Conservation (phyloP, 768 basidiomycete species). For the Trametopsis cervina region DNA sequence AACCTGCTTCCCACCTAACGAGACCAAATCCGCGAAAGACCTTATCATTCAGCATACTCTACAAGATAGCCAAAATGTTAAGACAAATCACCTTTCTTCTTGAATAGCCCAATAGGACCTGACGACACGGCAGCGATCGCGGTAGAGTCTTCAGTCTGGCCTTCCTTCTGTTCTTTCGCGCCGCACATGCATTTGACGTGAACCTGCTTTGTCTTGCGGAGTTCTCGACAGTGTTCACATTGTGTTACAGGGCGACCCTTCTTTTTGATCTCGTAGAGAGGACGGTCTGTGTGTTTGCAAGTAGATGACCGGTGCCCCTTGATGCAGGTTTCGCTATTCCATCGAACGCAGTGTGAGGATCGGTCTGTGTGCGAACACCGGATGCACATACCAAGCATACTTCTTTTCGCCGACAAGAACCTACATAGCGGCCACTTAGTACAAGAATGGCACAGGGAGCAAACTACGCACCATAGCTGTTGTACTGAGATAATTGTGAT, state of each 20-base stretch:
- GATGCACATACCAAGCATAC: conserved; percentile 66
- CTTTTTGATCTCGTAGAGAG: conserved; percentile 76
- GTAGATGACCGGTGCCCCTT: conserved; percentile 89
- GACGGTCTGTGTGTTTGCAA: conserved; percentile 83
- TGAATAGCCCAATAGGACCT: background rate
- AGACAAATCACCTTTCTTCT: conserved; percentile 58
- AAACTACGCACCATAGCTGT: conserved; percentile 36
- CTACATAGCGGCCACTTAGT: too few relatives aligned
- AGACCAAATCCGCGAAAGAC: conserved; percentile 21
- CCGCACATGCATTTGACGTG: conserved; percentile 36
- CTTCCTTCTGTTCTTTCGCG: conserved; percentile 9
- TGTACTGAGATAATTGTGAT: conserved; percentile 11
- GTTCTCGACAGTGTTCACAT: conserved; percentile 31
- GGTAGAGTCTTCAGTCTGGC: background rate
- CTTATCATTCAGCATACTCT: conserved; percentile 35
- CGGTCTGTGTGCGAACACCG: conserved; percentile 10
- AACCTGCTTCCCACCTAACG: conserved; percentile 48
- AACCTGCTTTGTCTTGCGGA: conserved; percentile 35
- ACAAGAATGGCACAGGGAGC: background rate
- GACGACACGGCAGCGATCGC: background rate
- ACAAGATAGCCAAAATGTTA: conserved; percentile 7
- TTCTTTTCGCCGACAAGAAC: conserved; percentile 70
- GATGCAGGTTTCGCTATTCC: conserved; percentile 84
- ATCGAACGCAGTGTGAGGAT: conserved; percentile 2
- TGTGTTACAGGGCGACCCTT: conserved; percentile 53